phyloP scores from a whole-genome alignment of 306 rosid species.

The Betula pendula region DNA sequence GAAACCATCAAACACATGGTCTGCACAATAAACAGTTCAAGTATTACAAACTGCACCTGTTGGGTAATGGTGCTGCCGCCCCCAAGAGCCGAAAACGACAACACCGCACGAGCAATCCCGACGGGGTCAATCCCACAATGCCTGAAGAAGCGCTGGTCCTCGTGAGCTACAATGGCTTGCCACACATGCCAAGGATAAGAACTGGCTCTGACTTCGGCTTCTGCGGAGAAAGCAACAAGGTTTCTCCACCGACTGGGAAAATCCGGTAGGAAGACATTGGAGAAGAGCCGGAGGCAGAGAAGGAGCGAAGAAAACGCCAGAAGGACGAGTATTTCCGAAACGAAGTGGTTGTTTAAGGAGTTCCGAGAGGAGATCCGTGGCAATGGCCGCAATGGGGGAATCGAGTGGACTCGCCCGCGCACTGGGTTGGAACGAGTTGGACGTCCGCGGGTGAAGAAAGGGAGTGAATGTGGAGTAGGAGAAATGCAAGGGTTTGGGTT shows the following conservation, averaged over 20 bases:
- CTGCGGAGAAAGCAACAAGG: slow-evolving; percentile 14
- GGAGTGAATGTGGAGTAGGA: not conserved
- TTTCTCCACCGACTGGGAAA: slow-evolving; percentile 28
- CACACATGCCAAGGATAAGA: slow-evolving; percentile 31
- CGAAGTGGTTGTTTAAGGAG: not conserved
- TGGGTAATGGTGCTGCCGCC: slow-evolving; percentile 41
- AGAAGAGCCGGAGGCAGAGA: slow-evolving; percentile 26
- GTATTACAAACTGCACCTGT: slow-evolving; percentile 7
- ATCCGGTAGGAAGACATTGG: slow-evolving; percentile 27
- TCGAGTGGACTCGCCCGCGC: slow-evolving; percentile 1
- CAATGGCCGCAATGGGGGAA: slow-evolving; percentile 12
- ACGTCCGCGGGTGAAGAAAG: slow-evolving; percentile 1
- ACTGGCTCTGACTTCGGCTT: slow-evolving; percentile 30
- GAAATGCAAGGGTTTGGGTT: not conserved
- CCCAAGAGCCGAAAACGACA: slow-evolving; percentile 32
- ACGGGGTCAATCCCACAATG: slow-evolving; percentile 36
- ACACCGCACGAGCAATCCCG: slow-evolving; percentile 23
- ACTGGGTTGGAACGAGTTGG: slow-evolving; percentile 15
- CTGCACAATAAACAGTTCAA: slow-evolving; percentile 3
- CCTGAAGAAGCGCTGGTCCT: slow-evolving; percentile 31
- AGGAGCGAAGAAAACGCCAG: slow-evolving; percentile 17
- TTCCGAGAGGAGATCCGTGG: not conserved
- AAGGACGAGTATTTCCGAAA: slow-evolving; percentile 14
- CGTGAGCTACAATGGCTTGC: slow-evolving; percentile 26
- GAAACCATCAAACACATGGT: slow-evolving; percentile 26